Evolutionary conservation across 1,284 basidiomycete species (phyloP).

Genomic region (Ustilago trichophora): DNA sequence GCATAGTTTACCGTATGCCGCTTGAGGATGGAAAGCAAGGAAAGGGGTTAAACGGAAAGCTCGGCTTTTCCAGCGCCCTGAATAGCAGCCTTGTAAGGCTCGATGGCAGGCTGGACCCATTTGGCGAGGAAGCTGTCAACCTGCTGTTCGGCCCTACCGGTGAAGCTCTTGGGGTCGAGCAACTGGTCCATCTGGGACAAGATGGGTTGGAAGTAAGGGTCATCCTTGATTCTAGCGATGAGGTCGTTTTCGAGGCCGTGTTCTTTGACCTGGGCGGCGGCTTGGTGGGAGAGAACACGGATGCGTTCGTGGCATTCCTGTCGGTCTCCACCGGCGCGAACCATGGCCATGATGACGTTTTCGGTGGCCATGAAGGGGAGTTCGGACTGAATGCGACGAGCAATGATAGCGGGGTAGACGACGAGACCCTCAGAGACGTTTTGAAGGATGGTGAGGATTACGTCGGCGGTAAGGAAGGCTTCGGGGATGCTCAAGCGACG

Average conservation of each 20-base stretch:
- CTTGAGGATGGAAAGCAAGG: too few relatives aligned
- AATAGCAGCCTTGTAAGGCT: slow-evolving; percentile 73
- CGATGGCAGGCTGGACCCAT: slow-evolving; percentile 88
- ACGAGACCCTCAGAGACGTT: slow-evolving; percentile 97
- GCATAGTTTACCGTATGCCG: too few relatives aligned
- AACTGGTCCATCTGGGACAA: slow-evolving; percentile 68
- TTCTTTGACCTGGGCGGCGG: slow-evolving; percentile 91
- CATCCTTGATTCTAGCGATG: slow-evolving; percentile 81
- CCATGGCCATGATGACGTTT: slow-evolving; percentile 99
- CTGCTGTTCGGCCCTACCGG: slow-evolving; percentile 61
- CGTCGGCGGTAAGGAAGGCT: slow-evolving; percentile 96
- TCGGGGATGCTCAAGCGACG: slow-evolving; percentile 94
- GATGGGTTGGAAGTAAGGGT: slow-evolving; percentile 75
- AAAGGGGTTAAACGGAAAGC: slow-evolving; percentile 61
- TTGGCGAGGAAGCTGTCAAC: slow-evolving; percentile 76
- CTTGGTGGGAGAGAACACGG: slow-evolving; percentile 93
- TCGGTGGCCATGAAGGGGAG: slow-evolving; percentile 95
- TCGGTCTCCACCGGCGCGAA: slow-evolving; percentile 90
- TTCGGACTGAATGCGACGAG: slow-evolving; percentile 88
- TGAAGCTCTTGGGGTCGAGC: slow-evolving; percentile 56
- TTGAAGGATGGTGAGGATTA: slow-evolving; percentile 91
- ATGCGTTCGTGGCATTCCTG: slow-evolving; percentile 98
- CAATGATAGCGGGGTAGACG: slow-evolving; percentile 96
- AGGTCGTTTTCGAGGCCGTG: slow-evolving; percentile 95
- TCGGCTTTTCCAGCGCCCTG: slow-evolving; percentile 73